Percentiles rank a stretch among this genome's conserved stretches.
These are phyloP conservation scores for Alternaria ethzedia DNA, from an alignment of 2,329 filamentous ascomycete genomes.

Conservation along the genomic window DNA sequence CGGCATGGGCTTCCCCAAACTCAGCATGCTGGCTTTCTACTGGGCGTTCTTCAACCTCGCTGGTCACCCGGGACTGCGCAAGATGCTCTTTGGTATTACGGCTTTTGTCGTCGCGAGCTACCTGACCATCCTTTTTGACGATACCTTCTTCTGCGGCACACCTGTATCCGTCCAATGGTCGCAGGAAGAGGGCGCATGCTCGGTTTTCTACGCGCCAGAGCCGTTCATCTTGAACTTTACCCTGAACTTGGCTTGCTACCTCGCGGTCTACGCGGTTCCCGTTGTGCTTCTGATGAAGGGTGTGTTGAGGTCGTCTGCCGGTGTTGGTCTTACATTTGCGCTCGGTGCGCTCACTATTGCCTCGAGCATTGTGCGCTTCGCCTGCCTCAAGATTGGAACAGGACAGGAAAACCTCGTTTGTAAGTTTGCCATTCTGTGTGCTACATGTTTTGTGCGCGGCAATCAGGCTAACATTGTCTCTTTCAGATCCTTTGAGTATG, in stretches of 20 bases:
- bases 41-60: slow-evolving; percentile 29
- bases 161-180: slow-evolving; percentile 27
- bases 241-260: slow-evolving; percentile 28
- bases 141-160: slow-evolving; percentile 30
- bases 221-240: slow-evolving; percentile 36
- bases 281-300: slow-evolving; percentile 16
- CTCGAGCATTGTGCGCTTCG: slow-evolving; percentile 26
- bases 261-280: slow-evolving; percentile 25
- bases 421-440: slow-evolving; percentile 5
- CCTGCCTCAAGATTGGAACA: slow-evolving; percentile 26
- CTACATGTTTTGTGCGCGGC: rapidly evolving
- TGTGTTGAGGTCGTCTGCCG: slow-evolving; percentile 12
- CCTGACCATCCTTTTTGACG: slow-evolving; percentile 28
- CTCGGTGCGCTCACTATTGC: slow-evolving; percentile 27
- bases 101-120: slow-evolving; percentile 27
- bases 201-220: slow-evolving; percentile 30
- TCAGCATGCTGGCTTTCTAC: slow-evolving; percentile 34
- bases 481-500: slow-evolving; percentile 27
- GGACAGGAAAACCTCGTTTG: slow-evolving; percentile 33
- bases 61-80: slow-evolving; percentile 24
- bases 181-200: slow-evolving; percentile 30
- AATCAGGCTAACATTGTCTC: background rate
- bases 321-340: slow-evolving; percentile 23
- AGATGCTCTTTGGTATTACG: slow-evolving; percentile 29
- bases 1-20: slow-evolving; percentile 33